Base-by-base conservation (phyloP, 169 alveolate species). In the Eimeria zaria region DNA sequence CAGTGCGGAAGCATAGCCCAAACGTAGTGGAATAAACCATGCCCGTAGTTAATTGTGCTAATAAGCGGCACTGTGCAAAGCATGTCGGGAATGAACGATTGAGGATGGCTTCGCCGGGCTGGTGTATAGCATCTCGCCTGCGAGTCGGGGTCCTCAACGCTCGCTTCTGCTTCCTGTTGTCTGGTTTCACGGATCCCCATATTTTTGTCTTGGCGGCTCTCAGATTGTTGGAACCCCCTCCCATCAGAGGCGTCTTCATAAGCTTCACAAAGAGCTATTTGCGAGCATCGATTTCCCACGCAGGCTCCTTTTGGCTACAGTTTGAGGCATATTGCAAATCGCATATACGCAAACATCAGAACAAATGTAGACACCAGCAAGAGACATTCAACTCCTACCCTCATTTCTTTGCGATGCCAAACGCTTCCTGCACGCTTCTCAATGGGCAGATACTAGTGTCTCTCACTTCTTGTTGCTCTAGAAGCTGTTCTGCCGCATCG, bases 241-340 rank as follows among this genome's bases (percentile, higher is more conserved):
- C 76, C 95, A n/a, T 89, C 88, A 39, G 78, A 24, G n/a, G 62
- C 9, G 24, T 62, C 83, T 2, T 89, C 95, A 64, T 76, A 55
- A 5, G 78, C 91, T 51, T 91, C 96, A 48, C 96, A 91, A 41
- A 91, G 51, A 11, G 96, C 96, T 48, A 58, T 91, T 41, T 76
- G 78, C 11, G 84, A 58, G 53, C 96, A 91, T 48, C 53, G 69
- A 64, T 91, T 91, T 16, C 76, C 90, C 67, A 91, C 81, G 91
- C 96, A 91, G 24, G 96, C 89, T n/a, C 96, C 96, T 36, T 67
- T 91, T 36, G 96, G 96, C 96, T 91, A 44, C 89, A 64, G 24
- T 30, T 33, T 24, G 27, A 44, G 36, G 53, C 41, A 22, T 36
- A 55, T 41, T 41, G 87, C 27, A 60, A 33, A 44, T 12, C 39